Percentiles rank a stretch among this genome's conserved stretches.
Evolutionary conservation across 768 basidiomycete species (phyloP).

Genomic region (Daedaleopsis nitida): DNA sequence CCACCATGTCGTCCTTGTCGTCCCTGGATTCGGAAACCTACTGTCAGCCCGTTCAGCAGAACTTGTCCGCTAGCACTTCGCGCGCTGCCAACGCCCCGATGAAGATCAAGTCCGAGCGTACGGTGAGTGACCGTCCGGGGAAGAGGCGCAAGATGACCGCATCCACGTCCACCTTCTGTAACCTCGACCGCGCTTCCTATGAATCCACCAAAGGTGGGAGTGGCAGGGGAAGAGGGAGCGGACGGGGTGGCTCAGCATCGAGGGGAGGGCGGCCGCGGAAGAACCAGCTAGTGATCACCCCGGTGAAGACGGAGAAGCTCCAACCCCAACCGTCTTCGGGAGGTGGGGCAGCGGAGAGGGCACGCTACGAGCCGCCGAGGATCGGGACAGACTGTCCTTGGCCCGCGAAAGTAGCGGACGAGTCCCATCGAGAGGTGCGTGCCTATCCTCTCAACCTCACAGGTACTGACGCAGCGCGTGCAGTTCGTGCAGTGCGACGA

Average conservation of each 20-base stretch:
- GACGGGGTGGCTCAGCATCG: not conserved
- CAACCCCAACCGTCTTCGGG: too few species aligned
- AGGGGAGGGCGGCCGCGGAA: not conserved
- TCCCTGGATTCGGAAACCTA: not conserved
- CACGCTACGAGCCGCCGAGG: slow-evolving; percentile 11
- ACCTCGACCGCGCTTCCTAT: not conserved
- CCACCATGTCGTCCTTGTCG: slow-evolving; percentile 8
- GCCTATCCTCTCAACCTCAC: too few species aligned
- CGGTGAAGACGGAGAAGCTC: too few species aligned
- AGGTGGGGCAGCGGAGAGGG: not conserved
- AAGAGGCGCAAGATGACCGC: slow-evolving; percentile 22
- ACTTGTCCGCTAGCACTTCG: too few species aligned
- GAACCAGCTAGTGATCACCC: too few species aligned
- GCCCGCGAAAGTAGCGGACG: slow-evolving; percentile 15
- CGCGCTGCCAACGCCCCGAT: not conserved
- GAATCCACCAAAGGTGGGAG: not conserved
- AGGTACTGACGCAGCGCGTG: not conserved
- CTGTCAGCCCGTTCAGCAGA: not conserved
- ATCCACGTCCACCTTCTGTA: not conserved
- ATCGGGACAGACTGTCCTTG: slow-evolving; percentile 18
- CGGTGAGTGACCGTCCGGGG: not conserved
- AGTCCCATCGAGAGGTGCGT: slow-evolving; percentile 22
- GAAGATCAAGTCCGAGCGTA: slow-evolving; percentile 1
- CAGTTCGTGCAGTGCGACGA: slow-evolving; percentile 23
- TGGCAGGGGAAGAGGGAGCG: not conserved